Conservation (phyloP, 2,329 filamentous ascomycete genomes). For the Fonsecaea erecta region DNA sequence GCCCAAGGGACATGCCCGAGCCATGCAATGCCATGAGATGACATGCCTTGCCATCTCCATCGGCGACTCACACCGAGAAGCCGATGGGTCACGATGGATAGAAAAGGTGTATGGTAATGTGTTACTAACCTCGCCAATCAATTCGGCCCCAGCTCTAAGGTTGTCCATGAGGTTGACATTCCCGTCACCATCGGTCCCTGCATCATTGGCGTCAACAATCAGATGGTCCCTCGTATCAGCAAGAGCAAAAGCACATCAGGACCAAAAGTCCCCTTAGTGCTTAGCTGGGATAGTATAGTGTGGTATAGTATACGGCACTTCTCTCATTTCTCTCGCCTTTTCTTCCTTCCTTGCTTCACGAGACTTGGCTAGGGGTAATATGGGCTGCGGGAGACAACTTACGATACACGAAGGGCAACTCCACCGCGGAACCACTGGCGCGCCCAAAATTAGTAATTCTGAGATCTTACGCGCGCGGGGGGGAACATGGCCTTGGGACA, state of each 20-base stretch:
- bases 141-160: constrained; percentile 55
- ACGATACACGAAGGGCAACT: constrained; percentile 62
- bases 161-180: constrained; percentile 62
- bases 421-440: constrained; percentile 60
- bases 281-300: no score
- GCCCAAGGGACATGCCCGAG: no score
- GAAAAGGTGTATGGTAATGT: constrained; percentile 36
- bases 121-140: constrained; percentile 57
- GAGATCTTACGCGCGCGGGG: background rate
- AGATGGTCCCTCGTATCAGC: no score
- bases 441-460: constrained; percentile 6
- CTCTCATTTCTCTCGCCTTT: no score
- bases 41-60: no score
- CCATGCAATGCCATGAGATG: no score
- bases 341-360: no score
- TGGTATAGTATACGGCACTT: no score
- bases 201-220: background rate
- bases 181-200: constrained; percentile 58
- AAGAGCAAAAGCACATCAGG: background rate
- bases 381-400: constrained; percentile 1
- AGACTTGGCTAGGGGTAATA: no score
- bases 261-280: background rate
- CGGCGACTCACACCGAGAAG: background rate
- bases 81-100: background rate
- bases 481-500: no score